Evolutionary conservation across 2,329 filamentous ascomycete genomes (phyloP), one percentile per base, ranked within the genome.

Genomic region (Trichoderma breve): DNA sequence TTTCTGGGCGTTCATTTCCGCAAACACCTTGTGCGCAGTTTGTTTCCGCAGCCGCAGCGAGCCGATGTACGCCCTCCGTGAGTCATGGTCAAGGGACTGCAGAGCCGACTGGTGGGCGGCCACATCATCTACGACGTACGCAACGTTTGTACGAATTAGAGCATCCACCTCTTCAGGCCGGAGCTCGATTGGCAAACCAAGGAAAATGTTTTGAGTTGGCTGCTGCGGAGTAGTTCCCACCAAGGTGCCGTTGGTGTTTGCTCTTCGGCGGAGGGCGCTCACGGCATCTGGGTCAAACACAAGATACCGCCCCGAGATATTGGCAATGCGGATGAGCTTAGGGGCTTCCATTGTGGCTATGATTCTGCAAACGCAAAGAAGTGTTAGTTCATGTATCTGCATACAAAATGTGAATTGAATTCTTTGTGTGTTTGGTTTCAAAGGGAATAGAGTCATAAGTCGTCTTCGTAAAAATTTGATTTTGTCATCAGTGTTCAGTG

Each of bases 171-270:
- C 96, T 83, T 98, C 96, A 2, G 93, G 91, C 84, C 96, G 93
- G 58, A 99, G 86, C 84, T 98, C 92, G 30, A 98, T 84, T 3
- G 96, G 96, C 64, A 98, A 84, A 60, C 95, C 93, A 72, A 95
- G 88, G 80, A 98, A 98, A 72, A 97, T 88, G 83, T 97, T 98
- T 82, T 99, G 96, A 76, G 97, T 95, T 6, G 95, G 94, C 71
- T 94, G 91, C 82, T 98, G 95, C 2, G 96, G 95, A 34, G 97
- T 90, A 8, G 93, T 95, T 71, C 96, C 96, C 73, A 93, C 91
- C 70, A 97, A 86, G 36, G 96, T 92, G 74, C 94, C 94, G 78
- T 92, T 95, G 77, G 97, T 94, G 80, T 93, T 91, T 83, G 97
- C 89, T 77, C 90, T 86, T 74, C 93, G 90, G 75, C 96, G 92